Evolutionary conservation across 495 filamentous ascomycete genomes (phyloP).

Genomic region (Bathelium albidoporum): DNA sequence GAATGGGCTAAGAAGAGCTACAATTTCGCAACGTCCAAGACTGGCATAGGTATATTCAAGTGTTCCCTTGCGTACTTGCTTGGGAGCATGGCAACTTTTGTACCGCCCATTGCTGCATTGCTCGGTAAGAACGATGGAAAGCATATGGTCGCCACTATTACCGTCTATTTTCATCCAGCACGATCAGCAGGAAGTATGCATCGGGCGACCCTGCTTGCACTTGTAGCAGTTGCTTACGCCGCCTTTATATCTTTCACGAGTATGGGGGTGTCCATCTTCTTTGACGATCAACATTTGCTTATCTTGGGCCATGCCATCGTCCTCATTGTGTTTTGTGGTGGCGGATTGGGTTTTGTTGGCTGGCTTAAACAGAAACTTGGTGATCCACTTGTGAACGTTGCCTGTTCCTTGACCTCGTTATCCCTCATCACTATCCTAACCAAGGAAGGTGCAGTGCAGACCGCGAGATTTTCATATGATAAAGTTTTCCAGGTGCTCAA

Average conservation of each 20-base stretch:
- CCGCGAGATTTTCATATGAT: constrained; percentile 62
- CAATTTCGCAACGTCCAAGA: constrained; percentile 42
- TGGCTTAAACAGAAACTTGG: constrained; percentile 85
- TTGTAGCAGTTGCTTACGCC: constrained; percentile 74
- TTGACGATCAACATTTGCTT: constrained; percentile 55
- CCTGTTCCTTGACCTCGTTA: constrained; percentile 80
- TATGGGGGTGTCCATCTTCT: constrained; percentile 75
- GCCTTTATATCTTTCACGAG: constrained; percentile 70
- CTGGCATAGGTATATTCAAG: constrained; percentile 71
- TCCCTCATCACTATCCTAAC: constrained; percentile 87
- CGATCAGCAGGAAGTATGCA: constrained; percentile 83
- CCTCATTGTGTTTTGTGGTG: constrained; percentile 77
- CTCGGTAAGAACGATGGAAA: constrained; percentile 88
- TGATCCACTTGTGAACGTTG: constrained; percentile 81
- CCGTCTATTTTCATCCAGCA: constrained; percentile 96
- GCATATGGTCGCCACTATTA: constrained; percentile 86
- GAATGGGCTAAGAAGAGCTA: constrained; percentile 12
- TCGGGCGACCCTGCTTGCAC: constrained; percentile 74
- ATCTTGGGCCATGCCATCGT: constrained; percentile 70
- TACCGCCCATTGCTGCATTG: constrained; percentile 56
- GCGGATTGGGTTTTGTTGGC: constrained; percentile 71
- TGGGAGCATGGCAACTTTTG: constrained; percentile 80
- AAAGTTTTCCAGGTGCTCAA: constrained; percentile 84
- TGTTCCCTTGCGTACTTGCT: constrained; percentile 88
- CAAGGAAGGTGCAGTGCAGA: constrained; percentile 81